Evolutionary conservation across 257 asterid species (phyloP).

Genomic region (Lithospermum erythrorhizon): DNA sequence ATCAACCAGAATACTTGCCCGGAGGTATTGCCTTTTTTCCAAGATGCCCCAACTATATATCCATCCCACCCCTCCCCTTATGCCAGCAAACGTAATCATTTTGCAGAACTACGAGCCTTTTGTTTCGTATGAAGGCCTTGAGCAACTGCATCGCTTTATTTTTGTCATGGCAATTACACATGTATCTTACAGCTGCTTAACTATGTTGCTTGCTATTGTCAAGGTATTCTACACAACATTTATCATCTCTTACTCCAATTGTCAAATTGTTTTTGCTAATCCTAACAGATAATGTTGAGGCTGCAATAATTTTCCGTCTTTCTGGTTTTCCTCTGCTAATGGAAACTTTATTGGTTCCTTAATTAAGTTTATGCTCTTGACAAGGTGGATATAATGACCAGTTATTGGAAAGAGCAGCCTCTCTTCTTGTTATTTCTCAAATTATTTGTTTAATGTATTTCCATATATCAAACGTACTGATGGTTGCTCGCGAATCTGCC

Average conservation of each 20-base stretch:
- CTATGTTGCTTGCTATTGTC: slow-evolving; percentile 90
- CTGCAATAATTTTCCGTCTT: not conserved
- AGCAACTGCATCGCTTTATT: slow-evolving; percentile 95
- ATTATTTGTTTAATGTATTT: not conserved
- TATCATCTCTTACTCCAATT: not conserved
- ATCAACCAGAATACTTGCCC: slow-evolving; percentile 56
- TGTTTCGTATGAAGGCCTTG: slow-evolving; percentile 95
- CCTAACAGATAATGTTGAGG: not conserved
- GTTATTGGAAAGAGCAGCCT: not conserved
- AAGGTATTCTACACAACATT: slow-evolving; percentile 43
- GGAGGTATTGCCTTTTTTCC: slow-evolving; percentile 31
- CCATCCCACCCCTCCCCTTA: not conserved
- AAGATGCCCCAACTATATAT: no score
- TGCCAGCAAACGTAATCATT: not conserved
- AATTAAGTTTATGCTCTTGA: no score
- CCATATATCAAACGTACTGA: slow-evolving; percentile 9
- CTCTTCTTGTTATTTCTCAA: not conserved
- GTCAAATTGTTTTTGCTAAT: not conserved
- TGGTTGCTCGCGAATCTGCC: slow-evolving; percentile 6
- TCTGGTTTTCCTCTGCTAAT: not conserved
- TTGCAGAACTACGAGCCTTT: slow-evolving; percentile 78
- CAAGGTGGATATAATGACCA: not conserved
- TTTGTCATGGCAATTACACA: slow-evolving; percentile 97
- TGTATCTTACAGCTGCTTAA: slow-evolving; percentile 87
- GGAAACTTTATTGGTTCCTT: not conserved